Conservation (phyloP, 176 grass and related monocot species). For the Zea mays region Zm-B73-REFERENCE-NAM-5.0 NC_050105.1:119641001-119641500, state of each 20-base stretch:
- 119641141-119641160: slow-evolving; percentile 13
- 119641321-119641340: slow-evolving; percentile 77
- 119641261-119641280: slow-evolving; percentile 95
- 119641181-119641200: slow-evolving; percentile 11
- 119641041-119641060: not conserved
- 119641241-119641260: slow-evolving; percentile 84
- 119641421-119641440: slow-evolving; percentile 59
- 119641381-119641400: slow-evolving; percentile 40
- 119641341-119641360: slow-evolving; percentile 28
- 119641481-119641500: slow-evolving; percentile 83
- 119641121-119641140: slow-evolving; percentile 23
- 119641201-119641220: slow-evolving; percentile 71
- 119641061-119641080: not conserved
- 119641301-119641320: slow-evolving; percentile 74
- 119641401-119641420: slow-evolving; percentile 72
- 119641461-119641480: slow-evolving; percentile 95
- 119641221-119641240: slow-evolving; percentile 71
- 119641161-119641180: slow-evolving; percentile 6
- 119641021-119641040: too few relatives aligned
- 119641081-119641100: slow-evolving; percentile 15
- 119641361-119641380: slow-evolving; percentile 20
- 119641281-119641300: slow-evolving; percentile 79
- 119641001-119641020: too few relatives aligned
- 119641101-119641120: not conserved
- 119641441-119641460: slow-evolving; percentile 92